A percentile compares a stretch with the other conserved stretches of the same genome.
phyloP scores from a whole-genome alignment of 768 basidiomycete genomes.

The Agaricus bisporus region DNA sequence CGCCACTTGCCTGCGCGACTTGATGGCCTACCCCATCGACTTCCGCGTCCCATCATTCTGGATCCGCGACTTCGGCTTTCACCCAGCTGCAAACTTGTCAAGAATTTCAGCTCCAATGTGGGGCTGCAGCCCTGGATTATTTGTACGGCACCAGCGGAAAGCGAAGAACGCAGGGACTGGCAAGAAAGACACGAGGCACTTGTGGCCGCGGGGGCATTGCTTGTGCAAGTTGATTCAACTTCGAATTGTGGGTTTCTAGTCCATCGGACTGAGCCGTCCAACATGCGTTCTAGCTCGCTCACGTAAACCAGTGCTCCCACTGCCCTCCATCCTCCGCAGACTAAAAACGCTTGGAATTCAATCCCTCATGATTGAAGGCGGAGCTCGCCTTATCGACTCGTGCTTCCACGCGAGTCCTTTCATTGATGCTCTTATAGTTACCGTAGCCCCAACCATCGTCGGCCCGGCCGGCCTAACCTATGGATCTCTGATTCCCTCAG shows the following conservation, averaged over 20 bases:
- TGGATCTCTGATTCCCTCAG: background rate
- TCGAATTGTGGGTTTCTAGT: slow-evolving; percentile 24
- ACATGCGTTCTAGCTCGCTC: slow-evolving; percentile 12
- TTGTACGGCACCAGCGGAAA: slow-evolving; percentile 24
- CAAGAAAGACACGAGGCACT: slow-evolving; percentile 36
- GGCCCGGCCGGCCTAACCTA: slow-evolving; percentile 69
- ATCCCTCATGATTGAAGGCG: slow-evolving; percentile 95
- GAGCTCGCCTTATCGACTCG: slow-evolving; percentile 73
- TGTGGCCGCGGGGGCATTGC: slow-evolving; percentile 57
- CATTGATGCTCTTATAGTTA: slow-evolving; percentile 76
- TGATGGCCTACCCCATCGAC: slow-evolving; percentile 29
- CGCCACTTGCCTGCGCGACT: slow-evolving; percentile 48
- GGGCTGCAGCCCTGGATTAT: slow-evolving; percentile 76
- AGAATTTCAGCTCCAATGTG: slow-evolving; percentile 48
- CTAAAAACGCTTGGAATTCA: slow-evolving; percentile 53
- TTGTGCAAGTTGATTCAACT: slow-evolving; percentile 44
- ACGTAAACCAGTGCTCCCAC: slow-evolving; percentile 16
- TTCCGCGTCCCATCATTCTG: slow-evolving; percentile 82
- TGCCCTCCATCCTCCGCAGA: slow-evolving; percentile 42
- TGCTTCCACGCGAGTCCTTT: slow-evolving; percentile 42
- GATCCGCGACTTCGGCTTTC: slow-evolving; percentile 70
- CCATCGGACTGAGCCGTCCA: slow-evolving; percentile 1
- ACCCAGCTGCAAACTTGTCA: slow-evolving; percentile 61
- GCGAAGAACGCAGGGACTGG: slow-evolving; percentile 20
- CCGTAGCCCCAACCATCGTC: slow-evolving; percentile 81